phyloP scores from a whole-genome alignment of 345 rosid genomes.

The Brassica carinata region DNA sequence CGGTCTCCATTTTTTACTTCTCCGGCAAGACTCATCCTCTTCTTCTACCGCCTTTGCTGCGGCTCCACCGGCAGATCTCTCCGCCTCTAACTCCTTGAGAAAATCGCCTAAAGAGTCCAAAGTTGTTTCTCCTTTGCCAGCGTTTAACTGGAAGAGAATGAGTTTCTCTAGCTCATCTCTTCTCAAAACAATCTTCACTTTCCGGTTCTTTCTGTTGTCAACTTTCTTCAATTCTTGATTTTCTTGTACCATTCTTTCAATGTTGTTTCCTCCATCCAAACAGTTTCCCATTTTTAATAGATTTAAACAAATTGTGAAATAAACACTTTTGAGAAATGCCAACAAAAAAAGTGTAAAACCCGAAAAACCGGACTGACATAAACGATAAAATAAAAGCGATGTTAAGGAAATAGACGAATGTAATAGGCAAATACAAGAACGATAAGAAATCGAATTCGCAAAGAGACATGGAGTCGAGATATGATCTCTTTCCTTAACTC shows the following conservation, averaged over 20 bases:
- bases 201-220: constrained; percentile 32
- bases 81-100: constrained; percentile 47
- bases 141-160: constrained; percentile 42
- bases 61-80: constrained; percentile 40
- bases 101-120: constrained; percentile 42
- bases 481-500: too few species aligned
- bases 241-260: constrained; percentile 18
- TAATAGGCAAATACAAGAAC: too few species aligned
- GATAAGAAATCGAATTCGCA: too few species aligned
- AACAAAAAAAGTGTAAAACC: constrained; percentile 2
- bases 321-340: constrained; percentile 12
- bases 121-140: constrained; percentile 39
- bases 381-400: too few species aligned
- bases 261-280: constrained; percentile 33
- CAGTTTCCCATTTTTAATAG: constrained; percentile 38
- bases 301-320: neutral
- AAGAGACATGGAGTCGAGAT: too few species aligned
- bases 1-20: constrained; percentile 58
- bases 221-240: constrained; percentile 27
- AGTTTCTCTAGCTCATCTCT: constrained; percentile 51
- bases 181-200: constrained; percentile 37
- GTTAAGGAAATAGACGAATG: too few species aligned
- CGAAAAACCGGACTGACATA: too few species aligned
- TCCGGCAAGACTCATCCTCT: constrained; percentile 40
- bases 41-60: constrained; percentile 33